A percentile compares a stretch with the other conserved stretches of the same genome.
Conservation (phyloP, 495 filamentous ascomycete species). For the Paragyromitra xinjiangensis region DNA sequence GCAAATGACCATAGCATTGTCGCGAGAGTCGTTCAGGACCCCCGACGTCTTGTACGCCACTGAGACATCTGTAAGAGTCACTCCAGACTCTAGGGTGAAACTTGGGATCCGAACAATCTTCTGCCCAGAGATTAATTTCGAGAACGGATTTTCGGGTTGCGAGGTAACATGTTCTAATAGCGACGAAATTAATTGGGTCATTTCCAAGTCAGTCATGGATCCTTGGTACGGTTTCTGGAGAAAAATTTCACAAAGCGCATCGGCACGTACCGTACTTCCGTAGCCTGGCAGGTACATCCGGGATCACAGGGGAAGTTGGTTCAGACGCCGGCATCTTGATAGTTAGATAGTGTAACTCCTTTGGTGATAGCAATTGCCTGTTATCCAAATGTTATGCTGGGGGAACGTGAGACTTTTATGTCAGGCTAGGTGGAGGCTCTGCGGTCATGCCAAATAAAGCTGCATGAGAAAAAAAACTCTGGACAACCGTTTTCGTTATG, state of each 20-base stretch:
- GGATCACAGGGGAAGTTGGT: conserved; percentile 14
- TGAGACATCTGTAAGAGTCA: conserved; percentile 84
- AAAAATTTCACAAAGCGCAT: neutral
- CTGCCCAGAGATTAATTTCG: conserved; percentile 84
- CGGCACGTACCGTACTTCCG: conserved; percentile 37
- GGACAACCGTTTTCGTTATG: neutral
- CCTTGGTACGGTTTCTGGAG: neutral
- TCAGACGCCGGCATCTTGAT: conserved; percentile 36
- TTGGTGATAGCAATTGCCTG: conserved; percentile 13
- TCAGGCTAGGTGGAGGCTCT: conserved; percentile 28
- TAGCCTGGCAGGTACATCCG: conserved; percentile 19
- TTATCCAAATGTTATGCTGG: conserved; percentile 1
- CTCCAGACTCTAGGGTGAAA: conserved; percentile 94
- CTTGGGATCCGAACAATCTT: conserved; percentile 82
- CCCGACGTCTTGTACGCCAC: conserved; percentile 92
- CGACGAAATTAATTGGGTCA: conserved; percentile 13
- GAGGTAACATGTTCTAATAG: conserved; percentile 66
- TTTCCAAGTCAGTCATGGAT: conserved; percentile 24
- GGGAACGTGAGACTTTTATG: conserved; percentile 16
- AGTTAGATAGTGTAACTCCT: neutral
- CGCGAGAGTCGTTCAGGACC: conserved; percentile 72
- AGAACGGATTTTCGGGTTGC: conserved; percentile 93
- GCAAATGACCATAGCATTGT: conserved; percentile 97
- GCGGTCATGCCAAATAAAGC: neutral
- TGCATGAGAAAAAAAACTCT: neutral